Base-by-base conservation (phyloP, 208 protist genomes). In the Leishmania amazonensis region DNA sequence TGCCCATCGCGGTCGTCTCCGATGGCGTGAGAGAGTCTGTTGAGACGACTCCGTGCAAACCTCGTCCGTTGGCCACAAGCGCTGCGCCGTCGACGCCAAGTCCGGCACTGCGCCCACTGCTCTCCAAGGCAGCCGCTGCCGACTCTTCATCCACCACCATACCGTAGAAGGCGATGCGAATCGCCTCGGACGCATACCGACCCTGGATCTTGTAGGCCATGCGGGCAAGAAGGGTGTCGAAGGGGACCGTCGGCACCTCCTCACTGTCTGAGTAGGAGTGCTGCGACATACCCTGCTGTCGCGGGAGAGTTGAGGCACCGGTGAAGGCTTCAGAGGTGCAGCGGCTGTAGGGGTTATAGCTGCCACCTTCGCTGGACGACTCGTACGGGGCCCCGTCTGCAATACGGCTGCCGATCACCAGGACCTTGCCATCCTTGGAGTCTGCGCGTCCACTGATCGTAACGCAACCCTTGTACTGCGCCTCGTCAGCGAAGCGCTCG, bases 181-280 rank as follows among this genome's bases (percentile, higher is more conserved):
- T 75, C 1, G 93, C 75, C 58, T 95, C 93, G 8, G 78, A 78
- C 21, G 91, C 86, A 82, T 94, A 96, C 31, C 84, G 84, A n/a
- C 93, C 93, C 28, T 93, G 89, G 75, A 96, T 95, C 60, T 89
- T 88, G 62, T 86, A 91, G 24, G 89, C 81, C 90, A 96, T 94
- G 76, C 93, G 90, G 15, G 91, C 88, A 38, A 95, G 79, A 73
- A 94, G 93, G 21, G 93, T 89, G 74, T 95, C 91, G 64, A 96
- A 96, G 65, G 80, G 76, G 45, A 96, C 89, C 28, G 42, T 81
- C 4, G 82, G 80, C 71, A 49, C 38, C 3, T 82, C 74, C 42
- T 87, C 85, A 7, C 42, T 19, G 13, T 76, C 49, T 15, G 47
- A 8, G 31, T n/a, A 21, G 35, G 51, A 15, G 31, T 62, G 47